These are phyloP conservation scores for Penicillium brasilianum DNA, from an alignment of 2,329 filamentous ascomycete species.

Conservation along the genomic window DNA sequence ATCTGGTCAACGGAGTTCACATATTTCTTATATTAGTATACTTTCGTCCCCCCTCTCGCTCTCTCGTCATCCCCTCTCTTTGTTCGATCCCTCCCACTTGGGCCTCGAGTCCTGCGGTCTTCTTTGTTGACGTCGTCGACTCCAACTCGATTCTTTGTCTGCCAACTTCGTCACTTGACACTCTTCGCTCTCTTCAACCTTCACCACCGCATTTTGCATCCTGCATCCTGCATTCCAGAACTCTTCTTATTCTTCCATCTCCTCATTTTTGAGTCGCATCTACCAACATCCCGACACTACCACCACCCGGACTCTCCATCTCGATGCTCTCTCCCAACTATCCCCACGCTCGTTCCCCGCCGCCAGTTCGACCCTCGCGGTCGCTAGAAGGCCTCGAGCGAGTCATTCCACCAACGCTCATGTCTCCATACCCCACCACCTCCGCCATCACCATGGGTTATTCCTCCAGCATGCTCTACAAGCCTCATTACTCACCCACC, in stretches of 20 bases:
- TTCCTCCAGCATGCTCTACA: neutral
- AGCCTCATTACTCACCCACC: constrained; percentile 4
- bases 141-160: neutral
- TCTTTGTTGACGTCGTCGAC: neutral
- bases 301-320: neutral
- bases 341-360: constrained; percentile 32
- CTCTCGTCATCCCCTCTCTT: neutral
- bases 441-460: neutral
- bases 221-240: too few species aligned
- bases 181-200: neutral
- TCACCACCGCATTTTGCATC: neutral
- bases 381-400: constrained; percentile 46
- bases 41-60: neutral
- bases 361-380: constrained; percentile 41
- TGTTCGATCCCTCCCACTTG: neutral
- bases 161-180: neutral
- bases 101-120: constrained; percentile 3
- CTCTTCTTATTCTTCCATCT: neutral
- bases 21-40: constrained; percentile 3
- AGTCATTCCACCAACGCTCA: constrained; percentile 38
- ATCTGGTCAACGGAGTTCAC: too few species aligned
- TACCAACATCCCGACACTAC: neutral
- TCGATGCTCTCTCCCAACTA: constrained; percentile 33
- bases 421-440: neutral
- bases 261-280: neutral